phyloP scores from a whole-genome alignment of 208 protist species.

The Acanthamoeba royreba region DNA sequence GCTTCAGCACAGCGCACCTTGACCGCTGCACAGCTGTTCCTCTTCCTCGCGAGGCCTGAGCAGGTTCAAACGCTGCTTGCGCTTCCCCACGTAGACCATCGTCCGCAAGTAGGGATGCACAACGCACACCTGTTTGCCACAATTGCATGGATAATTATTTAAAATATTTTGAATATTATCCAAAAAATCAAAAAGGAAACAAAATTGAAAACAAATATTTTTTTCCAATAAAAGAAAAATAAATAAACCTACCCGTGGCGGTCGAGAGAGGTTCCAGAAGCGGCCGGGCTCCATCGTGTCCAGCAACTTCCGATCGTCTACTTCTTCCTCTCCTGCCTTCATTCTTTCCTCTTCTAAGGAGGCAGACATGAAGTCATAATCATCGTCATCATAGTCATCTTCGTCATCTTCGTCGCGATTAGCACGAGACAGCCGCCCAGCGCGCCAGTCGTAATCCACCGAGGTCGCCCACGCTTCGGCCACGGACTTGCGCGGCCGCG shows the following conservation, averaged over 20 bases:
- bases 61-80: not conserved
- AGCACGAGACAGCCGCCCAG: not conserved
- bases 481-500: not conserved
- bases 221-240: not conserved
- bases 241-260: not conserved
- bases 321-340: not conserved
- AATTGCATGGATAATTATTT: too few relatives aligned
- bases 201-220: too few relatives aligned
- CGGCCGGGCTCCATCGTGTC: constrained; percentile 10
- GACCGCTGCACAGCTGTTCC: not conserved
- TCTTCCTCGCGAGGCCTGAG: not conserved
- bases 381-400: not conserved
- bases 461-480: not conserved
- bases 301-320: not conserved
- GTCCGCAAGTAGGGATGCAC: not conserved
- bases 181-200: not conserved
- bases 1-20: not conserved
- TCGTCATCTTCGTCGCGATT: not conserved
- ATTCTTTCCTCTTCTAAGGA: not conserved
- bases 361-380: not conserved
- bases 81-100: not conserved
- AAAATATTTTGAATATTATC: too few relatives aligned
- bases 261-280: not conserved
- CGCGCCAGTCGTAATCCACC: not conserved
- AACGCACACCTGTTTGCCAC: constrained; percentile 16